A percentile compares a stretch with the other conserved stretches of the same genome.
phyloP scores from a whole-genome alignment of 768 basidiomycete species.

The Mycena albidolilacea region DNA sequence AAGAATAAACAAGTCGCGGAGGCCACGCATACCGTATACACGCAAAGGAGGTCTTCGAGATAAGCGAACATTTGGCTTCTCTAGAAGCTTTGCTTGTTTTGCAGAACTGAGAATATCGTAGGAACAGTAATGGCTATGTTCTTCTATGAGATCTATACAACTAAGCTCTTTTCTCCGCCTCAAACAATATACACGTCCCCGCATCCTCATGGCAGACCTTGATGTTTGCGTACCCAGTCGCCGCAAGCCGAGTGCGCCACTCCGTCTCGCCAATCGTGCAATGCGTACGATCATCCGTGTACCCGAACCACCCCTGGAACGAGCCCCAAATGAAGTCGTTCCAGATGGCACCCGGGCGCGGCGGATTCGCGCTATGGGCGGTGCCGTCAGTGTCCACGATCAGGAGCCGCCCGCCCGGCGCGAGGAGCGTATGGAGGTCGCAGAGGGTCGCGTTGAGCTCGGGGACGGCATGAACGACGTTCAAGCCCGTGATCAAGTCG shows the following conservation, averaged over 20 bases:
- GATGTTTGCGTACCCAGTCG: slow-evolving; percentile 30
- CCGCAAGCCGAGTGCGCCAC: slow-evolving; percentile 16
- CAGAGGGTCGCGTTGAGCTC: slow-evolving; percentile 25
- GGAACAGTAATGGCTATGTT: no score
- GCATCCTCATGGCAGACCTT: slow-evolving; percentile 31
- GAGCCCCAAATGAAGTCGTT: slow-evolving; percentile 33
- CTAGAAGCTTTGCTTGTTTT: no score
- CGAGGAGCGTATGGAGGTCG: slow-evolving; percentile 27
- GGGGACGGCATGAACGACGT: slow-evolving; percentile 29
- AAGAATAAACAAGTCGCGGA: no score
- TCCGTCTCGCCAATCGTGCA: slow-evolving; percentile 31
- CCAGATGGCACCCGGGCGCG: slow-evolving; percentile 31
- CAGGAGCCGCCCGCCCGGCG: slow-evolving; percentile 24
- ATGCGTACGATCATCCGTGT: slow-evolving; percentile 28
- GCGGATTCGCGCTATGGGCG: slow-evolving; percentile 23
- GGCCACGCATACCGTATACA: no score
- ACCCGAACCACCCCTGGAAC: slow-evolving; percentile 32
- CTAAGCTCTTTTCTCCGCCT: slow-evolving; percentile 3
- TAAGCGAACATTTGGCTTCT: no score
- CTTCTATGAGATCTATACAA: no score
- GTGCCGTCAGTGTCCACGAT: slow-evolving; percentile 30
- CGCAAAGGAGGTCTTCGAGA: no score
- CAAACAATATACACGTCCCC: slow-evolving; percentile 32
- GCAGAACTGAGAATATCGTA: no score
- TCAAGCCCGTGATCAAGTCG: slow-evolving; percentile 29